Conservation (phyloP, 805 yeast species). For the Tetrapisispora namnaoensis region DNA sequence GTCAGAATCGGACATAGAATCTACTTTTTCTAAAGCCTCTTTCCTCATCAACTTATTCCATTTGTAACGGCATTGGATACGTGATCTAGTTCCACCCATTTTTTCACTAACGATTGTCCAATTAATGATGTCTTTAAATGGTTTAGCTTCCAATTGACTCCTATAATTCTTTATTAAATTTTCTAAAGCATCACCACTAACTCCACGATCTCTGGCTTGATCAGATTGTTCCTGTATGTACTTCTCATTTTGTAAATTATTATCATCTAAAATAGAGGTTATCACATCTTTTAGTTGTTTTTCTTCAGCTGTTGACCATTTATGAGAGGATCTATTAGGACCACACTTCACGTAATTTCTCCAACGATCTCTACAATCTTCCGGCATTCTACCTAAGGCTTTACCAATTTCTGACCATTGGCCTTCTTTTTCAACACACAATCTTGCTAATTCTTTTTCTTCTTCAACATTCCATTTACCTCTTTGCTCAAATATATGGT, state of each 20-base stretch:
- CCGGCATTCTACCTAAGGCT: conserved; percentile 86
- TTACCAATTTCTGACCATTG: conserved; percentile 86
- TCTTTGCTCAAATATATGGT: conserved; percentile 76
- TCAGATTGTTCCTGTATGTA: conserved; percentile 9
- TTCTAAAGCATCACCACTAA: conserved; percentile 10
- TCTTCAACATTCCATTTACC: conserved; percentile 88
- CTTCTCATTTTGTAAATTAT: conserved; percentile 7
- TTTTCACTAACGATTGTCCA: conserved; percentile 89
- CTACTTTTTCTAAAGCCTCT: conserved; percentile 39
- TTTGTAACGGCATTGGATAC: conserved; percentile 92
- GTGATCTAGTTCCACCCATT: conserved; percentile 80
- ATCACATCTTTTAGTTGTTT: conserved; percentile 47
- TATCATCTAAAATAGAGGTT: conserved; percentile 35
- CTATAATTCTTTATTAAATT: conserved; percentile 10
- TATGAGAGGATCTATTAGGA: conserved; percentile 56
- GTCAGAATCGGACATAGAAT: conserved; percentile 38
- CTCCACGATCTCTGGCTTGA: conserved; percentile 2
- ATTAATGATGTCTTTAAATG: conserved; percentile 45
- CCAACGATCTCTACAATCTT: conserved; percentile 95
- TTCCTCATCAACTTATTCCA: conserved; percentile 76
- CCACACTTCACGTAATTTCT: conserved; percentile 94
- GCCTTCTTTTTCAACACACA: conserved; percentile 60
- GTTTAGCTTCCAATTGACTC: conserved; percentile 10
- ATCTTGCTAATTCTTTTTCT: conserved; percentile 53
- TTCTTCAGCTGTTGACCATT: conserved; percentile 76